phyloP scores from a whole-genome alignment of 192 early-diverging fungal genomes.

The Backusella circina region DNA sequence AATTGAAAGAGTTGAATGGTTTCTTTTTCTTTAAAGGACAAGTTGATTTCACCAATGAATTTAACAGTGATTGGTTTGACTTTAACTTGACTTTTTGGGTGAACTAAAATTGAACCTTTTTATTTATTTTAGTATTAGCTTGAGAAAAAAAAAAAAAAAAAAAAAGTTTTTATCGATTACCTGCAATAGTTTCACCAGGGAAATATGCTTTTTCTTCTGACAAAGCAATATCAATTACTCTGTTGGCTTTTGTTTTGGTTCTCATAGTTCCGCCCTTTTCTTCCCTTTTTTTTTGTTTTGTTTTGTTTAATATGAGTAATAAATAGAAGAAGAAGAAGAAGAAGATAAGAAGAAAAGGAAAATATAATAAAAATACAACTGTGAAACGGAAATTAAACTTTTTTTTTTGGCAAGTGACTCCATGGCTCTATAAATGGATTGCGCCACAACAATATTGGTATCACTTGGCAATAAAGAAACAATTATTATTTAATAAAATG shows the following conservation, averaged over 20 bases:
- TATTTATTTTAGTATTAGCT: neutral
- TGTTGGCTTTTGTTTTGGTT: constrained; percentile 6
- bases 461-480: neutral
- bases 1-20: constrained; percentile 23
- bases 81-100: constrained; percentile 30
- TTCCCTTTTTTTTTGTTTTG: no score
- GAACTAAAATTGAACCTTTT: constrained; percentile 26
- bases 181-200: constrained; percentile 33
- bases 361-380: neutral
- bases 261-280: neutral
- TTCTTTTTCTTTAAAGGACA: constrained; percentile 25
- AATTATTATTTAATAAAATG: no score
- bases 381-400: neutral
- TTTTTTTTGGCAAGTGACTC: neutral
- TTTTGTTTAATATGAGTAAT: neutral
- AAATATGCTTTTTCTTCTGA: constrained; percentile 35
- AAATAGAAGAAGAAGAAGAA: neutral
- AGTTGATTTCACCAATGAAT: constrained; percentile 26
- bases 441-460: neutral
- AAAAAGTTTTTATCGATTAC: constrained; percentile 13
- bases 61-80: constrained; percentile 24
- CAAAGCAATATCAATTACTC: constrained; percentile 30
- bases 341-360: neutral
- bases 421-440: neutral
- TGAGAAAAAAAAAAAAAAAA: no score